These are phyloP conservation scores for Gracilariopsis chorda DNA, from an alignment of 23 red algal genomes.

Conservation along the genomic window DNA sequence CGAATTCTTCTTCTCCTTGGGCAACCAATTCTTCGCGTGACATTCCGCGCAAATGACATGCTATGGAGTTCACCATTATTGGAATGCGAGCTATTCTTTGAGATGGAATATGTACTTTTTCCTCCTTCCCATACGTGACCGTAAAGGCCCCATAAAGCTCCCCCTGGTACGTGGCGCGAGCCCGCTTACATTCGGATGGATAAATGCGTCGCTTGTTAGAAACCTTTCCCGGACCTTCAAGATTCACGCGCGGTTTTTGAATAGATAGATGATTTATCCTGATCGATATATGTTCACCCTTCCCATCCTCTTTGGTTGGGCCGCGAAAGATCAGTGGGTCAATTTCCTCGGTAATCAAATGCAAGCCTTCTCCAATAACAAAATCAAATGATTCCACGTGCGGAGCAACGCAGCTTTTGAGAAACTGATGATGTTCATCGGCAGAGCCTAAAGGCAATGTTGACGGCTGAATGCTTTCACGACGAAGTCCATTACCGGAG, in stretches of 20 bases:
- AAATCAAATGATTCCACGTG: constrained; percentile 86
- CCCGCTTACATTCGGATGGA: constrained; percentile 47
- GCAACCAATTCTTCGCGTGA: constrained; percentile 41
- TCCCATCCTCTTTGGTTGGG: background rate
- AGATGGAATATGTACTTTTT: constrained; percentile 30
- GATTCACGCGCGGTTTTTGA: constrained; percentile 31
- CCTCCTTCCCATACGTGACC: constrained; percentile 18
- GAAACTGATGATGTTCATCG: constrained; percentile 43
- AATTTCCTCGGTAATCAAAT: constrained; percentile 47
- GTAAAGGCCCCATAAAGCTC: constrained; percentile 30
- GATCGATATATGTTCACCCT: constrained; percentile 35
- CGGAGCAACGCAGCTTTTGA: constrained; percentile 51
- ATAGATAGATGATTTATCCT: constrained; percentile 48
- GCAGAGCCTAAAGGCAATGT: constrained; percentile 47
- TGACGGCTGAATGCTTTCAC: constrained; percentile 58
- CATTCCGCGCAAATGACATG: constrained; percentile 66
- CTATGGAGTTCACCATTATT: constrained; percentile 73
- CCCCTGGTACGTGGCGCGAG: constrained; percentile 24
- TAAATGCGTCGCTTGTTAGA: background rate
- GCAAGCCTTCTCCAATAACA: constrained; percentile 61
- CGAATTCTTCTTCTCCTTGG: constrained; percentile 92
- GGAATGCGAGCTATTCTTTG: constrained; percentile 80
- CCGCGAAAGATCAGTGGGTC: constrained; percentile 61
- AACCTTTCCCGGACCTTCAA: background rate
- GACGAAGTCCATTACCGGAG: too few relatives aligned